A percentile compares a stretch with the other conserved stretches of the same genome.
phyloP scores from a whole-genome alignment of 2,329 filamentous ascomycete species.

The Ceratocystiopsis minuta region DNA sequence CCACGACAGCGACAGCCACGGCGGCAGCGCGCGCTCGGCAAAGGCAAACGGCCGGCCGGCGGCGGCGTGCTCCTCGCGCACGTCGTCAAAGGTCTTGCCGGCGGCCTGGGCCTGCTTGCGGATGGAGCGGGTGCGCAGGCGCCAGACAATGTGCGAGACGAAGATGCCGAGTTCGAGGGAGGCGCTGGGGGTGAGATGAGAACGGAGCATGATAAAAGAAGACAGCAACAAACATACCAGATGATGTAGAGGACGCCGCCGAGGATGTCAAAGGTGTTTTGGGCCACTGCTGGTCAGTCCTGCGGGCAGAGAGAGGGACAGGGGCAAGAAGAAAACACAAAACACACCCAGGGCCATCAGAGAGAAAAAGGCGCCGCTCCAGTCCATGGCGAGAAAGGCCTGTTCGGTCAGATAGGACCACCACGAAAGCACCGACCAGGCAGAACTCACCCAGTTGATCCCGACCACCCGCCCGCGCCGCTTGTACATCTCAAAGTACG shows the following conservation, averaged over 20 bases:
- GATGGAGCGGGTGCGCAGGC: conserved; percentile 32
- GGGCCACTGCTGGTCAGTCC: conserved; percentile 28
- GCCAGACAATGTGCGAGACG: conserved; percentile 38
- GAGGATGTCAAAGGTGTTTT: conserved; percentile 41
- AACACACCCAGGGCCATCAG: conserved; percentile 38
- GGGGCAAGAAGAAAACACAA: neutral
- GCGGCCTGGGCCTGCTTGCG: conserved; percentile 31
- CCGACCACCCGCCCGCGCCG: conserved; percentile 41
- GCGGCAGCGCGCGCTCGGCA: conserved; percentile 15
- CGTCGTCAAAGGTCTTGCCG: conserved; percentile 37
- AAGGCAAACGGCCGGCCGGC: conserved; percentile 18
- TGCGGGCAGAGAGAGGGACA: conserved; percentile 10
- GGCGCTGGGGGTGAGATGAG: conserved; percentile 20
- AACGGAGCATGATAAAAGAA: too few species aligned
- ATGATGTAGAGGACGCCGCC: conserved; percentile 42
- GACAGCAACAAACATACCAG: conserved; percentile 26
- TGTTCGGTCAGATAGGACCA: neutral
- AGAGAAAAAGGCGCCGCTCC: conserved; percentile 42
- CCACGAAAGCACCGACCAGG: too few species aligned
- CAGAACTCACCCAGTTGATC: conserved; percentile 26
- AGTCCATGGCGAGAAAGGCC: conserved; percentile 42
- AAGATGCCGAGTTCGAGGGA: conserved; percentile 43
- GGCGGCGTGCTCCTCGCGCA: conserved; percentile 20
- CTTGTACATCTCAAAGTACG: conserved; percentile 45
- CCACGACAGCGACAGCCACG: neutral